Percentiles rank a stretch among this genome's conserved stretches.
Evolutionary conservation across 2,329 filamentous ascomycete genomes (phyloP).

Genomic region (Teratosphaeria zuluensis): DNA sequence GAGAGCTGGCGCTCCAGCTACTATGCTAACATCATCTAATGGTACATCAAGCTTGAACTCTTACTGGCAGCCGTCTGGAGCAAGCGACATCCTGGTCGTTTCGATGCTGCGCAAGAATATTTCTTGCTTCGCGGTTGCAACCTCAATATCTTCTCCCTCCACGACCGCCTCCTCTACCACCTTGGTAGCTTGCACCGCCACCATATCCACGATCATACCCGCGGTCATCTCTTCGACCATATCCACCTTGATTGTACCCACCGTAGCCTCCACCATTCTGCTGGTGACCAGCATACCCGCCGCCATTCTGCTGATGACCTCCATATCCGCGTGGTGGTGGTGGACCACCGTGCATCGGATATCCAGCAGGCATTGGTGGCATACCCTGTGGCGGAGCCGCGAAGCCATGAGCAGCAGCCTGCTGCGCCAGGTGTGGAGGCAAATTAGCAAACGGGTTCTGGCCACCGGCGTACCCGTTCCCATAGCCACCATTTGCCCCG

Average conservation of each 20-base stretch:
- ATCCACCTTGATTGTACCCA: constrained; percentile 9
- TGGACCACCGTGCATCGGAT: neutral
- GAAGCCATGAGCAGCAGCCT: constrained; percentile 25
- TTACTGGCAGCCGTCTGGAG: neutral
- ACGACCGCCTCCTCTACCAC: constrained; percentile 5
- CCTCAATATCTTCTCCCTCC: constrained; percentile 3
- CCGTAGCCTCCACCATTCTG: constrained; percentile 14
- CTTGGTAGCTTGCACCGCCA: constrained; percentile 13
- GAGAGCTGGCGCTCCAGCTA: neutral
- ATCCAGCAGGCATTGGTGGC: constrained; percentile 6
- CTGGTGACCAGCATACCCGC: constrained; percentile 10
- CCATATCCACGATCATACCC: constrained; percentile 12
- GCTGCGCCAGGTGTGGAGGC: constrained; percentile 25
- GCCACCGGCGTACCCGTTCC: constrained; percentile 7
- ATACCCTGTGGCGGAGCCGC: constrained; percentile 1
- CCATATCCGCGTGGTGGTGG: constrained; percentile 2
- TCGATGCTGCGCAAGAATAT: neutral
- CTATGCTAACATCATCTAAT: neutral
- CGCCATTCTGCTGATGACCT: neutral
- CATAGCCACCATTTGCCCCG: constrained; percentile 17
- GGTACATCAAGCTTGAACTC: neutral
- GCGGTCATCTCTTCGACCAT: constrained; percentile 9
- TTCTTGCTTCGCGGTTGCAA: neutral
- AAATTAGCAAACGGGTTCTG: constrained; percentile 18
- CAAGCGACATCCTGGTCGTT: neutral